Base-by-base conservation (phyloP, 75 land plant genomes). In the Picea glauca region DNA sequence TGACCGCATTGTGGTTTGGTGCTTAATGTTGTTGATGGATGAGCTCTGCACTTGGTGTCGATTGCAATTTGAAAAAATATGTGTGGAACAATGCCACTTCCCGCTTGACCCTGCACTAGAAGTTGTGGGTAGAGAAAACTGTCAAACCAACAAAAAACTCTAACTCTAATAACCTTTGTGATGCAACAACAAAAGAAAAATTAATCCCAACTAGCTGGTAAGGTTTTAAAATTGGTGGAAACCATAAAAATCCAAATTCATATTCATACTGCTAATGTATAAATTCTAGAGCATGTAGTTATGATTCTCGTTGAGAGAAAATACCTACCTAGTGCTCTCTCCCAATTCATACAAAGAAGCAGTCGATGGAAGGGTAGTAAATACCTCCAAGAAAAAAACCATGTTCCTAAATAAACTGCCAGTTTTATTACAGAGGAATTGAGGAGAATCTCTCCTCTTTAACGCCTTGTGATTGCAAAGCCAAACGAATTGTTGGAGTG, bases 321-420 rank as follows among this genome's bases (percentile, higher is more conserved):
- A 87, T 3, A 92, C 94, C 0, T 84, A 88, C 82, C 88, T 85
- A 1, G 96, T 87, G 87, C 91, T 91, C 87, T 96, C 99, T 3
- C 96, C 99, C 5, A 96, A 78, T 1, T 96, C 99, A 77, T 90
- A 96, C 13, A 96, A 66, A 6, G 94, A 76, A 13, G 94, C 86
- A 58, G 65, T 77, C 20, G 54, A 43, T 5, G 94, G 94, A 30
- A 96, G 65, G 14, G 75, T 64, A 13, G 94, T 92, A 13, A 94
- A 91, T 17, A 96, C 83, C 63, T 96, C 93, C 43, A 96, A 58
- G 72, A 93, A 96, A 82, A 93, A 93, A 31, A 96, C 94, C 83
- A 96, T 12, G 72, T 73, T 62, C 2, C 78, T 60, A 60, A 79
- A 85, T 14, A 14, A 17, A 65, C 32, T 13, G 31, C 9, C 6